phyloP scores from a whole-genome alignment of 805 yeast species.

The Nakazawaea laoshanensis region DNA sequence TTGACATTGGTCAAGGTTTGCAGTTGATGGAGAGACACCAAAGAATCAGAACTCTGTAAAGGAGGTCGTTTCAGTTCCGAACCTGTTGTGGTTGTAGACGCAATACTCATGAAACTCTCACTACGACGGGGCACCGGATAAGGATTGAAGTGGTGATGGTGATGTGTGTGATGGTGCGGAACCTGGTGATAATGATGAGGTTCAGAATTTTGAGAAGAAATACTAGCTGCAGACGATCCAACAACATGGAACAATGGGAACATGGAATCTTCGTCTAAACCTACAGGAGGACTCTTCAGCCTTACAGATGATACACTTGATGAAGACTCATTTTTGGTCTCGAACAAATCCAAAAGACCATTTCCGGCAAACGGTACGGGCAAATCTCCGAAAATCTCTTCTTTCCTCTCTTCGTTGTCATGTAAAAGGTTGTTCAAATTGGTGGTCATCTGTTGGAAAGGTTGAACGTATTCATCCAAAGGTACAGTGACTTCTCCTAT shows the following conservation, averaged over 20 bases:
- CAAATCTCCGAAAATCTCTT: conserved; percentile 4
- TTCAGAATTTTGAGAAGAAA: not conserved
- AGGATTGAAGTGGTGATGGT: conserved; percentile 7
- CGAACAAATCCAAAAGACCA: conserved; percentile 8
- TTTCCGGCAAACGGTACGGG: conserved; percentile 9
- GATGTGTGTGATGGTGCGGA: conserved; percentile 5
- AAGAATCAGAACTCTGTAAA: conserved; percentile 8
- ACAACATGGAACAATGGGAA: conserved; percentile 6
- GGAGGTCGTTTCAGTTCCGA: conserved; percentile 5
- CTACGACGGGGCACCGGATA: conserved; percentile 7
- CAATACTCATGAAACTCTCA: conserved; percentile 5
- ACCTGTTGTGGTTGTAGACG: conserved; percentile 4
- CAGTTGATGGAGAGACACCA: conserved; percentile 8
- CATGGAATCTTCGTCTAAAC: conserved; percentile 1
- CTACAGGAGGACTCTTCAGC: no score
- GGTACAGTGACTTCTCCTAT: conserved; percentile 11
- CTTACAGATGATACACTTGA: no score
- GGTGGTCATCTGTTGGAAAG: conserved; percentile 25
- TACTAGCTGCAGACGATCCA: not conserved
- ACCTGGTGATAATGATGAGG: not conserved
- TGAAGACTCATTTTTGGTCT: no score
- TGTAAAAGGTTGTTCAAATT: conserved; percentile 20
- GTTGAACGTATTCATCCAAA: conserved; percentile 25
- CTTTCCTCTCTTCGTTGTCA: conserved; percentile 2
- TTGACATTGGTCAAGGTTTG: conserved; percentile 8